These are phyloP conservation scores for Letharia columbiana DNA, from an alignment of 495 filamentous ascomycete species.

Conservation along the genomic window DNA sequence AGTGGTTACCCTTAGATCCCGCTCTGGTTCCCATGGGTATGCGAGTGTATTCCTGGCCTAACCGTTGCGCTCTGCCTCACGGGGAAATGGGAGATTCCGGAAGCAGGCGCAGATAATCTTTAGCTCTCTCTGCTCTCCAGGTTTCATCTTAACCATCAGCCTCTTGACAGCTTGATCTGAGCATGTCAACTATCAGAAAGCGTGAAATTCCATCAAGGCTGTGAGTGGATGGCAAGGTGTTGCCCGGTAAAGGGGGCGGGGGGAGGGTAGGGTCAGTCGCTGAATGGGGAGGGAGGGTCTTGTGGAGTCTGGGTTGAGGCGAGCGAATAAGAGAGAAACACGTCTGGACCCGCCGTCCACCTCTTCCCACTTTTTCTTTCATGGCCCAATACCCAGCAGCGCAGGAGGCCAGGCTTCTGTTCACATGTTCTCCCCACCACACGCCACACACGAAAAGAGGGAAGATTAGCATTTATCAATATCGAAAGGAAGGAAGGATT, in stretches of 20 bases:
- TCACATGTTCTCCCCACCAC: background rate
- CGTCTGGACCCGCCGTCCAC: slow-evolving; percentile 6
- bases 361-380: background rate
- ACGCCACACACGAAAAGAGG: background rate
- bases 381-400: too few species aligned
- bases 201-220: slow-evolving; percentile 3
- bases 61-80: slow-evolving; percentile 13
- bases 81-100: slow-evolving; percentile 4
- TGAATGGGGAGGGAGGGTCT: slow-evolving; percentile 4
- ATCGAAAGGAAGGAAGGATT: background rate
- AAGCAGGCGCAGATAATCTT: slow-evolving; percentile 10
- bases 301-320: background rate
- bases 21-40: slow-evolving; percentile 8
- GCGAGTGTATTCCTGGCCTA: slow-evolving; percentile 12
- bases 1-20: slow-evolving; percentile 17
- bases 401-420: background rate
- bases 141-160: background rate
- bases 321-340: slow-evolving; percentile 13
- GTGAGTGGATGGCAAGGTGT: background rate
- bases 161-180: background rate
- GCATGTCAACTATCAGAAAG: background rate
- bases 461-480: background rate
- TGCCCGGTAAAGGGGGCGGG: background rate
- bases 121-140: background rate
- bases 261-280: slow-evolving; percentile 1